A percentile compares a stretch with the other conserved stretches of the same genome.
Evolutionary conservation across 2,329 filamentous ascomycete genomes (phyloP).

Genomic region (Xylariaceae sp.): DNA sequence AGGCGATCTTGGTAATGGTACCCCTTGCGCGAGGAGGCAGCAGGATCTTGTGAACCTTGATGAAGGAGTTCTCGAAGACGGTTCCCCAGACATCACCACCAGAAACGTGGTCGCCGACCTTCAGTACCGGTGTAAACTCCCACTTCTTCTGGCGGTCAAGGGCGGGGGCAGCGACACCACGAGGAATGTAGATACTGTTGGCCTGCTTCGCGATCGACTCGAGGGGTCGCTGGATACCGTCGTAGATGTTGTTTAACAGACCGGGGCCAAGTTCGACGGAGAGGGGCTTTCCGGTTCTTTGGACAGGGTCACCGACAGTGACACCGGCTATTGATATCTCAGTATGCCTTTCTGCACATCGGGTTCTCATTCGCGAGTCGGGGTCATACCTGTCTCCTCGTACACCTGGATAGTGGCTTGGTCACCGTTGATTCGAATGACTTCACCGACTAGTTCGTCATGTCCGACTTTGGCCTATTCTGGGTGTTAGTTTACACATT

Average conservation of each 20-base stretch:
- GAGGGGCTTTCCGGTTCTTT: constrained; percentile 87
- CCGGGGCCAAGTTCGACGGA: constrained; percentile 97
- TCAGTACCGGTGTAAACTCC: constrained; percentile 88
- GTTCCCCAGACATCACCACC: constrained; percentile 94
- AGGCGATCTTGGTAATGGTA: constrained; percentile 84
- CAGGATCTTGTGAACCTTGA: constrained; percentile 89
- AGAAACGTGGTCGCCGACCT: constrained; percentile 95
- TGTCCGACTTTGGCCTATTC: constrained; percentile 82
- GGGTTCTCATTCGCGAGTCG: neutral
- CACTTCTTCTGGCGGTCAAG: constrained; percentile 91
- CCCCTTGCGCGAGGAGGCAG: constrained; percentile 85
- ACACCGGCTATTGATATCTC: constrained; percentile 66
- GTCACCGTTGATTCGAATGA: constrained; percentile 95
- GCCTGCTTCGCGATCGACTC: constrained; percentile 74
- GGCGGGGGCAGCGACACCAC: constrained; percentile 82
- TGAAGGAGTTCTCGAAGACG: constrained; percentile 93
- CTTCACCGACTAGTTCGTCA: constrained; percentile 89
- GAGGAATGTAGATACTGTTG: constrained; percentile 94
- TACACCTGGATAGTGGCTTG: constrained; percentile 98
- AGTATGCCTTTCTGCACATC: neutral
- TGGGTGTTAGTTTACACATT: constrained; percentile 9
- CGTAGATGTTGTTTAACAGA: constrained; percentile 98
- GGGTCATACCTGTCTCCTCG: constrained; percentile 82
- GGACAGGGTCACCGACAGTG: constrained; percentile 89
- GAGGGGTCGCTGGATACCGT: constrained; percentile 95